Percentiles rank a stretch among this genome's conserved stretches.
Evolutionary conservation across 768 basidiomycete species (phyloP).

Genomic region (Mycena kentingensis): DNA sequence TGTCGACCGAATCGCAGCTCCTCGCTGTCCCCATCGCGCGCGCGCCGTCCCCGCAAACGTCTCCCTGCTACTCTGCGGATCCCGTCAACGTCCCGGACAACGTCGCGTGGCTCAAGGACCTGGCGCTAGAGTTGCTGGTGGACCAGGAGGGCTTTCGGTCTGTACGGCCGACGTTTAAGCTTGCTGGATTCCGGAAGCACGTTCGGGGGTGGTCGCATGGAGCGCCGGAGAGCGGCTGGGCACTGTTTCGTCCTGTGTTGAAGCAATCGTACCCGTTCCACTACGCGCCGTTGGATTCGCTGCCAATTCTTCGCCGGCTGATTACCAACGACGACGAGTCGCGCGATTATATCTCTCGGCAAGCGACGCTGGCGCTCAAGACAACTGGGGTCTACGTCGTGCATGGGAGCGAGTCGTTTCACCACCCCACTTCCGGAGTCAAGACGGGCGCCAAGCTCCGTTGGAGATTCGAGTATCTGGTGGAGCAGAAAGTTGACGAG

Average conservation of each 20-base stretch:
- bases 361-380: constrained; percentile 70
- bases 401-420: constrained; percentile 59
- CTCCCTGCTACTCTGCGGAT: constrained; percentile 19
- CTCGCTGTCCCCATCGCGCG: too few relatives aligned
- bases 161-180: constrained; percentile 58
- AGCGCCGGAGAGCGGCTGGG: constrained; percentile 47
- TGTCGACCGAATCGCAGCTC: neutral
- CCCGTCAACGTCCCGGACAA: constrained; percentile 35
- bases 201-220: constrained; percentile 27
- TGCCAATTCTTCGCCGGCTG: constrained; percentile 71
- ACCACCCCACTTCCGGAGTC: constrained; percentile 21
- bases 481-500: constrained; percentile 55
- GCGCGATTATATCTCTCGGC: constrained; percentile 74
- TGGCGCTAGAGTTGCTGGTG: constrained; percentile 64
- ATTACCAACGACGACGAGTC: constrained; percentile 67
- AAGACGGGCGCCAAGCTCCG: constrained; percentile 43
- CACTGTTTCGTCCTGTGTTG: constrained; percentile 64
- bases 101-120: constrained; percentile 55
- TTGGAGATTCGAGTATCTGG: constrained; percentile 83
- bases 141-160: constrained; percentile 85
- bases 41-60: too few relatives aligned
- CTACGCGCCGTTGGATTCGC: constrained; percentile 63
- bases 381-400: constrained; percentile 76
- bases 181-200: constrained; percentile 49
- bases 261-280: constrained; percentile 70